A percentile compares a stretch with the other conserved stretches of the same genome.
Evolutionary conservation across 768 basidiomycete species (phyloP).

Genomic region (Mycena maculata): DNA sequence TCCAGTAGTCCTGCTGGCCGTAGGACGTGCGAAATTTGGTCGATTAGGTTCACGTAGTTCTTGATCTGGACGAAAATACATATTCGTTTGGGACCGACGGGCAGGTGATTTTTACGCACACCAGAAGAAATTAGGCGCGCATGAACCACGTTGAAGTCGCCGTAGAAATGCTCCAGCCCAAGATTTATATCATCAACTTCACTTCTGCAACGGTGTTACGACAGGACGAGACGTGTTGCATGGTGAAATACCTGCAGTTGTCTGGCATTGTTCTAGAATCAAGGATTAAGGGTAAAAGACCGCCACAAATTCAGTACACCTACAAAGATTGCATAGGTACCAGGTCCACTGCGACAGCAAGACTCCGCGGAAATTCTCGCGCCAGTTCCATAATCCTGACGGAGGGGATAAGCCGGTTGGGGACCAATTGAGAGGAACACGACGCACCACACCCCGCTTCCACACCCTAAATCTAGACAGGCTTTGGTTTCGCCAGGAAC

Average conservation of each 20-base stretch:
- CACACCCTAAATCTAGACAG: constrained; percentile 82
- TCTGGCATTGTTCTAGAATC: constrained; percentile 67
- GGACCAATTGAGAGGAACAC: not conserved
- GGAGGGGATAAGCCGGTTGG: not conserved
- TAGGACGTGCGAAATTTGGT: constrained; percentile 74
- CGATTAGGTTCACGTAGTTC: constrained; percentile 71
- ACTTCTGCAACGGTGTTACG: constrained; percentile 59
- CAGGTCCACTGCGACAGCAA: constrained; percentile 80
- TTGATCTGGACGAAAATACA: constrained; percentile 61
- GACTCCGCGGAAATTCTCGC: constrained; percentile 75
- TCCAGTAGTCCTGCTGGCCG: constrained; percentile 78
- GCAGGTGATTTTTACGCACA: constrained; percentile 55
- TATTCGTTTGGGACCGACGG: constrained; percentile 19
- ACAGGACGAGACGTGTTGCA: constrained; percentile 20
- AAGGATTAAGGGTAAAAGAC: constrained; percentile 32
- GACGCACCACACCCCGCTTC: constrained; percentile 79
- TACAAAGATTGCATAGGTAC: constrained; percentile 83
- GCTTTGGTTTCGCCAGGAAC: constrained; percentile 68
- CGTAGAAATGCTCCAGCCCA: constrained; percentile 84
- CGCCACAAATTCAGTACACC: constrained; percentile 42
- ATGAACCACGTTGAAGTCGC: constrained; percentile 82
- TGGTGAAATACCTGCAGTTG: constrained; percentile 69
- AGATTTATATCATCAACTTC: constrained; percentile 90
- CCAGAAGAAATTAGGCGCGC: constrained; percentile 78
- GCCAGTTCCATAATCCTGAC: constrained; percentile 82